A percentile compares a stretch with the other conserved stretches of the same genome.
Evolutionary conservation across 2,329 filamentous ascomycete genomes (phyloP).

Genomic region (Aspergillus aculeatinus): DNA sequence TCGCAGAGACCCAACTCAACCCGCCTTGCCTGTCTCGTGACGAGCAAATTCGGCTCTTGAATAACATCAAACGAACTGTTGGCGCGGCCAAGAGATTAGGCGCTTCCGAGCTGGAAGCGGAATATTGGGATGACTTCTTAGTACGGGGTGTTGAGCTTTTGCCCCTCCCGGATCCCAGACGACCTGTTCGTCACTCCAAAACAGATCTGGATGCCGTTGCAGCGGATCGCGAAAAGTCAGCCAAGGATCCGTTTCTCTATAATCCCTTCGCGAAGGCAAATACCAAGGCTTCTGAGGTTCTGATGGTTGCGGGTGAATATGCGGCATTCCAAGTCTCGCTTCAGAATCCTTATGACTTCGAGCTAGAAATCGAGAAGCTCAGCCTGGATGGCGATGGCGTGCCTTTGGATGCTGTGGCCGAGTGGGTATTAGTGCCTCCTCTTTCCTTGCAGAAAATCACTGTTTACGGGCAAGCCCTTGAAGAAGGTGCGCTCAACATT

Average conservation of each 20-base stretch:
- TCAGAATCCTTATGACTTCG: constrained; percentile 93
- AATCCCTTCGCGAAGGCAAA: constrained; percentile 81
- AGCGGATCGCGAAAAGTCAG: constrained; percentile 38
- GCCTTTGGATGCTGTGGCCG: constrained; percentile 65
- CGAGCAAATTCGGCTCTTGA: constrained; percentile 79
- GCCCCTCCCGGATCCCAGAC: constrained; percentile 57
- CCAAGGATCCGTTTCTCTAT: constrained; percentile 83
- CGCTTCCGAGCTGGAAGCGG: constrained; percentile 66
- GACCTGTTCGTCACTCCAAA: constrained; percentile 64
- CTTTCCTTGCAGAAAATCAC: constrained; percentile 78
- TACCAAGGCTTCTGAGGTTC: constrained; percentile 57
- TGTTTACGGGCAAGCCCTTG: constrained; percentile 66
- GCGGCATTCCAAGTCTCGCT: constrained; percentile 78
- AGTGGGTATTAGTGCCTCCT: constrained; percentile 70
- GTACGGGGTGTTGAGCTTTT: constrained; percentile 74
- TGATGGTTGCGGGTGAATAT: constrained; percentile 75
- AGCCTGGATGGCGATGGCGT: constrained; percentile 71
- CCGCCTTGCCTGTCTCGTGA: constrained; percentile 71
- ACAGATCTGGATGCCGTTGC: constrained; percentile 50
- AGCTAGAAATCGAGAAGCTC: constrained; percentile 83
- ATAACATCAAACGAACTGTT: constrained; percentile 82
- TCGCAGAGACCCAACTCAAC: constrained; percentile 65
- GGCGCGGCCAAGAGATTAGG: constrained; percentile 74
- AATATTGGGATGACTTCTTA: constrained; percentile 97
- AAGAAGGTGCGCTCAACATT: constrained; percentile 68